phyloP scores from a whole-genome alignment of 2,329 filamentous ascomycete species.

The Pseudogymnoascus destructans region DNA sequence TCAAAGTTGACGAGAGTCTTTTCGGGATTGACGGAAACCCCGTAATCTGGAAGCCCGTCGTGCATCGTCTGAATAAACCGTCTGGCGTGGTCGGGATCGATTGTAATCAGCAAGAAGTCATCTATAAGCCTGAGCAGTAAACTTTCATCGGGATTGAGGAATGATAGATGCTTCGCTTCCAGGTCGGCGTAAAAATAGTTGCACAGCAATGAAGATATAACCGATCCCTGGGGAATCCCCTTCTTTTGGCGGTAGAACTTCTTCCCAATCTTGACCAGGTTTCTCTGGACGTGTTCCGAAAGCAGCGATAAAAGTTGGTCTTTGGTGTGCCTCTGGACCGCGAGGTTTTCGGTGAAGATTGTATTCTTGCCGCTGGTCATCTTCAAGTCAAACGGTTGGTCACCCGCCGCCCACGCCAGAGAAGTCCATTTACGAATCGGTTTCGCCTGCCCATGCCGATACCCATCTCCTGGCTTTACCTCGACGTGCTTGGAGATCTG shows the following conservation, averaged over 20 bases:
- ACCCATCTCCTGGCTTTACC: constrained; percentile 37
- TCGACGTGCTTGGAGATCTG: constrained; percentile 62
- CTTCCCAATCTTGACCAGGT: constrained; percentile 79
- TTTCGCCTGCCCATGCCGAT: constrained; percentile 15
- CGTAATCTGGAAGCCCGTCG: constrained; percentile 62
- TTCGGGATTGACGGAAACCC: constrained; percentile 58
- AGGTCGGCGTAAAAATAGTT: constrained; percentile 93
- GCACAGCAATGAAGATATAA: constrained; percentile 76
- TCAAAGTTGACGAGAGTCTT: constrained; percentile 86
- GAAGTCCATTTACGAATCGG: constrained; percentile 23
- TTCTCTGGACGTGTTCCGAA: constrained; percentile 65
- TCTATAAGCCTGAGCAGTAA: constrained; percentile 76
- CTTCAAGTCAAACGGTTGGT: constrained; percentile 23
- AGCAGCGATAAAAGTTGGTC: constrained; percentile 56
- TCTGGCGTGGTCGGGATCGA: constrained; percentile 50
- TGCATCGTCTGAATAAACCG: constrained; percentile 74
- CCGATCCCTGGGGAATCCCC: constrained; percentile 87
- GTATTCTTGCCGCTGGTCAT: constrained; percentile 39
- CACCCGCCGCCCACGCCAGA: constrained; percentile 20
- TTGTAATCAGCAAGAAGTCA: constrained; percentile 83
- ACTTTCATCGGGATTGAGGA: constrained; percentile 45
- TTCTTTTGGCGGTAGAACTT: constrained; percentile 75
- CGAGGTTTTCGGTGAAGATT: constrained; percentile 61
- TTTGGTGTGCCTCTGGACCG: constrained; percentile 43
- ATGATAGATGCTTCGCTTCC: constrained; percentile 55